Percentiles rank a stretch among this genome's conserved stretches.
Evolutionary conservation across 257 asterid genomes (phyloP).

Genomic region (Salvia miltiorrhiza): DNA sequence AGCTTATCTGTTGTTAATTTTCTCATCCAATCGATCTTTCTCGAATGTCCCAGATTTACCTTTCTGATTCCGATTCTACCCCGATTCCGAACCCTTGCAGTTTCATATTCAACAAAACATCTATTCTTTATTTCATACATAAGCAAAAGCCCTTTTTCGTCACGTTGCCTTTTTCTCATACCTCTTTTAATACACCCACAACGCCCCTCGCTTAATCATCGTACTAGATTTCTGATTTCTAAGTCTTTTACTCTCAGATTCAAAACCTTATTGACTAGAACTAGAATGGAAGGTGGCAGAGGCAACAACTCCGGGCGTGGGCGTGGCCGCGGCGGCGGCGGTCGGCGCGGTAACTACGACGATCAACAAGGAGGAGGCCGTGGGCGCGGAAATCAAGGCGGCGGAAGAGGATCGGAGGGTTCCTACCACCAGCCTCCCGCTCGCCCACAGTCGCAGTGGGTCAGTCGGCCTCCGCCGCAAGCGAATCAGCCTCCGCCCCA

Average conservation of each 20-base stretch:
- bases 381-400: conserved; percentile 23
- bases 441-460: conserved; percentile 25
- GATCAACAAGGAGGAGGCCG: conserved; percentile 24
- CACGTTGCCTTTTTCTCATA: not conserved
- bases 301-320: conserved; percentile 24
- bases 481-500: conserved; percentile 13
- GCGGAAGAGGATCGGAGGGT: conserved; percentile 19
- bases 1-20: not conserved
- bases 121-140: not conserved
- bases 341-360: conserved; percentile 7
- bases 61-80: not conserved
- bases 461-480: conserved; percentile 20
- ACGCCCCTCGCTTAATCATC: not conserved
- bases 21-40: conserved; percentile 15
- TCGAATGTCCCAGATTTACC: conserved; percentile 19
- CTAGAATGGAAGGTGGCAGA: conserved; percentile 19
- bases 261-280: not conserved
- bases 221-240: not conserved
- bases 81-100: not conserved
- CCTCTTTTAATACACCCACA: not conserved
- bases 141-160: conserved; percentile 19
- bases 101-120: not conserved
- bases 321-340: conserved; percentile 21
- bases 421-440: conserved; percentile 1
- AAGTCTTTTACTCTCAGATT: not conserved